Percentiles rank a stretch among this genome's conserved stretches.
Conservation (phyloP, 306 rosid genomes). For the Psophocarpus tetragonolobus region DNA sequence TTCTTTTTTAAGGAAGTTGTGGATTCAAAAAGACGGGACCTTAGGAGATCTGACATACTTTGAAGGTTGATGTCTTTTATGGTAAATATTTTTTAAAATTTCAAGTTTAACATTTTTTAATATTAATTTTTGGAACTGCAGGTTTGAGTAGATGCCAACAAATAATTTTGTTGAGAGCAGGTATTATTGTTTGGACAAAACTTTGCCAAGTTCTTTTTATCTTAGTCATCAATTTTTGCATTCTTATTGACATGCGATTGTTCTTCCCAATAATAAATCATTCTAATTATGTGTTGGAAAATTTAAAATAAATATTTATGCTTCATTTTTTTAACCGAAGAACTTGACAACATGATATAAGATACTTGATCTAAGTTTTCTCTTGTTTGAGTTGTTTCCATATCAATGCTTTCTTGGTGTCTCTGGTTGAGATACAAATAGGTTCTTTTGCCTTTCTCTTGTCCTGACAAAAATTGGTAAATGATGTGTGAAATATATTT, state of each 20-base stretch:
- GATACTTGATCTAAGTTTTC: not conserved
- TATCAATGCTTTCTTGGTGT: slow-evolving; percentile 1
- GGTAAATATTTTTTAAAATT: slow-evolving; percentile 1
- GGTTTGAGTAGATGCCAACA: slow-evolving; percentile 99
- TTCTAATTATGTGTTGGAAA: not conserved
- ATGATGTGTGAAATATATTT: not conserved
- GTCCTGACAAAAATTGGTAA: not conserved
- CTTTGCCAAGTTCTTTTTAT: not conserved
- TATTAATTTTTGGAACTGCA: slow-evolving; percentile 41
- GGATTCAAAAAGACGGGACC: not conserved
- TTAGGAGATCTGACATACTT: not conserved
- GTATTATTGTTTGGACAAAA: slow-evolving; percentile 37
- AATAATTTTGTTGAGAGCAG: slow-evolving; percentile 97
- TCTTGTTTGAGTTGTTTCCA: not conserved
- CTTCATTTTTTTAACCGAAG: not conserved
- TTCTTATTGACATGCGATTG: not conserved
- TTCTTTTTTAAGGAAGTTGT: not conserved
- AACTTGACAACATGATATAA: not conserved
- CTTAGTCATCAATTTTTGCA: not conserved
- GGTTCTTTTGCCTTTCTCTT: not conserved
- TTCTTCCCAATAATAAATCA: not conserved
- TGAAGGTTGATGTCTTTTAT: slow-evolving; percentile 18
- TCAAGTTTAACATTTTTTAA: slow-evolving; percentile 13
- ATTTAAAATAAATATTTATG: not conserved
- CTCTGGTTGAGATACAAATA: not conserved